Evolutionary conservation across 805 yeast genomes (phyloP).

Genomic region (Vanderwaltozyma verrucispora): DNA sequence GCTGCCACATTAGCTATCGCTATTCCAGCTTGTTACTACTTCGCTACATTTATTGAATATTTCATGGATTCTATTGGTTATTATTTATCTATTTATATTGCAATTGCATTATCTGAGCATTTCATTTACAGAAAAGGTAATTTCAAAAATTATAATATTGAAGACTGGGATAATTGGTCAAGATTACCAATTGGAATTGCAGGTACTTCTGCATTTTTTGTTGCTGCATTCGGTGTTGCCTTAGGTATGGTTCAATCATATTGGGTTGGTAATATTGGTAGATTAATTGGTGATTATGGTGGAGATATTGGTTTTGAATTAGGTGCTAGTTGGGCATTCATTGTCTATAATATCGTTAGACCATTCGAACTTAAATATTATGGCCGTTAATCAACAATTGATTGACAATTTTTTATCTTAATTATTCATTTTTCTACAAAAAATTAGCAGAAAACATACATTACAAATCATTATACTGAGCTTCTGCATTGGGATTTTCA

Average conservation of each 20-base stretch:
- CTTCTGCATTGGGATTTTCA: too few species aligned
- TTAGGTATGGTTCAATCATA: slow-evolving; percentile 83
- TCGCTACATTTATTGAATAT: slow-evolving; percentile 62
- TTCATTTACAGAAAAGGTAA: slow-evolving; percentile 58
- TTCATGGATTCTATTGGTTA: slow-evolving; percentile 90
- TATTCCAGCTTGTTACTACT: slow-evolving; percentile 76
- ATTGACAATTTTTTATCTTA: too few species aligned
- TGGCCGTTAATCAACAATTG: slow-evolving; percentile 27
- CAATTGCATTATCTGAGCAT: slow-evolving; percentile 72
- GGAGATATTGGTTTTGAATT: slow-evolving; percentile 87
- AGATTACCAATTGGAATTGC: slow-evolving; percentile 69
- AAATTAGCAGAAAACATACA: background rate
- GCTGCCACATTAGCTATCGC: slow-evolving; percentile 72
- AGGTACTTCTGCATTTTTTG: slow-evolving; percentile 65
- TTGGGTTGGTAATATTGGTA: slow-evolving; percentile 65
- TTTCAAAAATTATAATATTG: slow-evolving; percentile 49
- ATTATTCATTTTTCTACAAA: too few species aligned
- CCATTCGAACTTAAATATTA: slow-evolving; percentile 56
- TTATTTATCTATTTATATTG: slow-evolving; percentile 78
- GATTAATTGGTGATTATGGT: slow-evolving; percentile 51
- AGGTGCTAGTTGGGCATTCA: slow-evolving; percentile 53
- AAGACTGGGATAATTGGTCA: slow-evolving; percentile 45
- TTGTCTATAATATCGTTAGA: slow-evolving; percentile 48
- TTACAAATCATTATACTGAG: background rate
- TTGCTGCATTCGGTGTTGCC: slow-evolving; percentile 79